Evolutionary conservation across 129 eudicot genomes (phyloP).

Genomic region (Dittrichia graveolens): DNA sequence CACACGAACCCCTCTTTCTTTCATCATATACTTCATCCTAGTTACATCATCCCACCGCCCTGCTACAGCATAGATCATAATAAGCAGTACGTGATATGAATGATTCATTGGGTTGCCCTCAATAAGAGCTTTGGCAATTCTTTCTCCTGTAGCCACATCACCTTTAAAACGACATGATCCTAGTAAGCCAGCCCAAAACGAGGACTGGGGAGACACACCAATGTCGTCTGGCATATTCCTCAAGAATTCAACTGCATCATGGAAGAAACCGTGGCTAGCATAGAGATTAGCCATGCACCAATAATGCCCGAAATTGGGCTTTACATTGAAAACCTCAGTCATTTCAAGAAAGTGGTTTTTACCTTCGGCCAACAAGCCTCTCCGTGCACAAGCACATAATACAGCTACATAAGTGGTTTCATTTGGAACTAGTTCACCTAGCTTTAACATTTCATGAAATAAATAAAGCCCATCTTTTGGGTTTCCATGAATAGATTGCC

Average conservation of each 20-base stretch:
- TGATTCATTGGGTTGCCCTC: constrained; percentile 59
- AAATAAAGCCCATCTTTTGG: constrained; percentile 65
- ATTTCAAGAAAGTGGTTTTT: constrained; percentile 61
- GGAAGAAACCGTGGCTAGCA: constrained; percentile 59
- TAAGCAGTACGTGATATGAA: constrained; percentile 52
- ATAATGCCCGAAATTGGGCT: constrained; percentile 78
- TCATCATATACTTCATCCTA: constrained; percentile 59
- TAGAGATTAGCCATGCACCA: constrained; percentile 95
- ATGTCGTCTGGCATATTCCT: constrained; percentile 48
- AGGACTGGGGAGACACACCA: constrained; percentile 45
- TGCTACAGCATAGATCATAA: constrained; percentile 68
- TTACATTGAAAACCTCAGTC: constrained; percentile 52
- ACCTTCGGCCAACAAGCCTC: constrained; percentile 57
- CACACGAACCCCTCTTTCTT: constrained; percentile 47
- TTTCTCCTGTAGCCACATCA: constrained; percentile 56
- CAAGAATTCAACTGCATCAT: constrained; percentile 59
- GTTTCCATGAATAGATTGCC: constrained; percentile 76
- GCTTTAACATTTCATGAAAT: constrained; percentile 47
- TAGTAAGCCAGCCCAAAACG: constrained; percentile 64
- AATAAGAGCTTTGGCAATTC: constrained; percentile 62
- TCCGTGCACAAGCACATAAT: constrained; percentile 84
- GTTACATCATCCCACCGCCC: constrained; percentile 85
- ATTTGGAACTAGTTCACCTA: constrained; percentile 46
- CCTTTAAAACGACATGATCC: constrained; percentile 71
- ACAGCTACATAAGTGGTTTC: constrained; percentile 75